Evolutionary conservation across 495 filamentous ascomycete species (phyloP).

Genomic region (Viridothelium virens): DNA sequence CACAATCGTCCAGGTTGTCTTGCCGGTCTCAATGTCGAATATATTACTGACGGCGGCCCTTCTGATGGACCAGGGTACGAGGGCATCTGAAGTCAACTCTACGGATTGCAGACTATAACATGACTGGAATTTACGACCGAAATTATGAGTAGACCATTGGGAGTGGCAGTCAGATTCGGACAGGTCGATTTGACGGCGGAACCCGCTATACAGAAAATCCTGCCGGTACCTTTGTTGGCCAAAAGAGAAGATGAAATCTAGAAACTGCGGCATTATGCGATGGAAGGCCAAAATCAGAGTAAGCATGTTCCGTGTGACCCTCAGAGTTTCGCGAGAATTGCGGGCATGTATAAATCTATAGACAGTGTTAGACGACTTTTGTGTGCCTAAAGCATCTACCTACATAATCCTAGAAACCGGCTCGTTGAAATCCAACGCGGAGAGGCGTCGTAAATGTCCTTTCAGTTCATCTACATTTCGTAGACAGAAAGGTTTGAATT

Average conservation of each 20-base stretch:
- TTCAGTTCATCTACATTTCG: neutral
- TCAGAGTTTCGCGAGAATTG: neutral
- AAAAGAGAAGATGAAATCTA: neutral
- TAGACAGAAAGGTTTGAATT: neutral
- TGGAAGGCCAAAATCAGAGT: neutral
- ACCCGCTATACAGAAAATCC: neutral
- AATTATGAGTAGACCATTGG: no score
- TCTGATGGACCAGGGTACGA: neutral
- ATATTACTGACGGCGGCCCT: slow-evolving; percentile 24
- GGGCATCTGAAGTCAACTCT: no score
- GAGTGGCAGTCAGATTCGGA: no score
- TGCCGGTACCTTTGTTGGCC: neutral
- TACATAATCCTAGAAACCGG: neutral
- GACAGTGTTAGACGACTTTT: no score
- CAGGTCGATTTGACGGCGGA: neutral
- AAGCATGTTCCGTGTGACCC: neutral
- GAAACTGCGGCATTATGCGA: neutral
- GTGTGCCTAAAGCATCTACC: neutral
- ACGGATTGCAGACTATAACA: no score
- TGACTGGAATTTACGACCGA: no score
- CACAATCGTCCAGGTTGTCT: slow-evolving; percentile 36
- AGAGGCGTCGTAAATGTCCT: neutral
- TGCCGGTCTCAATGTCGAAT: slow-evolving; percentile 38
- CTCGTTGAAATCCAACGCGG: neutral
- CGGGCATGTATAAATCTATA: no score